A percentile compares a stretch with the other conserved stretches of the same genome.
Evolutionary conservation across 495 filamentous ascomycete species (phyloP).

Genomic region (Tirmania nivea): DNA sequence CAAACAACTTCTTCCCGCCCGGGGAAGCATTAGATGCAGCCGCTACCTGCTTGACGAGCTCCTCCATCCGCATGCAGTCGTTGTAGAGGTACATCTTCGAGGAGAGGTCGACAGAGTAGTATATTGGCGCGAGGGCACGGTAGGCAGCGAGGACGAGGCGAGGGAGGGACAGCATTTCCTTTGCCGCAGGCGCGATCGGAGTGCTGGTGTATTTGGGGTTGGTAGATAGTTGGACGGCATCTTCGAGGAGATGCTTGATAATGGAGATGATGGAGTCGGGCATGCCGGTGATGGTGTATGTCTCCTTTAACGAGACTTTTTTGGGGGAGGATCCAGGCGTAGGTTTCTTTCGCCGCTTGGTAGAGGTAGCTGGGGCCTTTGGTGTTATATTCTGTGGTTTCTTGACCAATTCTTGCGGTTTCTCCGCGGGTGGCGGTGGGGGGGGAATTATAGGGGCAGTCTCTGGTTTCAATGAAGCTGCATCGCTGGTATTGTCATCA

Average conservation of each 20-base stretch:
- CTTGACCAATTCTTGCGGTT: not conserved
- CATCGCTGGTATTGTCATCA: constrained; percentile 1
- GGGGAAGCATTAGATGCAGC: constrained; percentile 20
- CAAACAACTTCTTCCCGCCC: constrained; percentile 29
- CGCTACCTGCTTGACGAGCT: constrained; percentile 22
- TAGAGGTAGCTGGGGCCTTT: not conserved
- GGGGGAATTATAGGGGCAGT: constrained; percentile 4
- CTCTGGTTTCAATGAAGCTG: not conserved
- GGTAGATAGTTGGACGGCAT: constrained; percentile 9
- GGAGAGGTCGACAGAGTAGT: constrained; percentile 36
- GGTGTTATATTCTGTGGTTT: not conserved
- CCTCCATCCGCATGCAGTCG: constrained; percentile 58
- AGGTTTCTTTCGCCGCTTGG: constrained; percentile 1
- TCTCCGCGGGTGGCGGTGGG: constrained; percentile 1
- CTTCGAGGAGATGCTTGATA: constrained; percentile 38
- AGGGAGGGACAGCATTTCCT: constrained; percentile 58
- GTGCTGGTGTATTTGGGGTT: constrained; percentile 25
- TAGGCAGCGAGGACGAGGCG: constrained; percentile 76
- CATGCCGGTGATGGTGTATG: constrained; percentile 67
- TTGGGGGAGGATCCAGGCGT: constrained; percentile 14
- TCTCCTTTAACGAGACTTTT: constrained; percentile 62
- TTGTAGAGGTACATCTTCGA: constrained; percentile 60
- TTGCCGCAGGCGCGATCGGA: constrained; percentile 45
- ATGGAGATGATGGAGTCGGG: constrained; percentile 54
- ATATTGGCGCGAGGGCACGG: constrained; percentile 60